Percentiles rank a stretch among this genome's conserved stretches.
These are phyloP conservation scores for Ophiostoma populinum DNA, from an alignment of 2,329 filamentous ascomycete species.

Conservation along the genomic window DNA sequence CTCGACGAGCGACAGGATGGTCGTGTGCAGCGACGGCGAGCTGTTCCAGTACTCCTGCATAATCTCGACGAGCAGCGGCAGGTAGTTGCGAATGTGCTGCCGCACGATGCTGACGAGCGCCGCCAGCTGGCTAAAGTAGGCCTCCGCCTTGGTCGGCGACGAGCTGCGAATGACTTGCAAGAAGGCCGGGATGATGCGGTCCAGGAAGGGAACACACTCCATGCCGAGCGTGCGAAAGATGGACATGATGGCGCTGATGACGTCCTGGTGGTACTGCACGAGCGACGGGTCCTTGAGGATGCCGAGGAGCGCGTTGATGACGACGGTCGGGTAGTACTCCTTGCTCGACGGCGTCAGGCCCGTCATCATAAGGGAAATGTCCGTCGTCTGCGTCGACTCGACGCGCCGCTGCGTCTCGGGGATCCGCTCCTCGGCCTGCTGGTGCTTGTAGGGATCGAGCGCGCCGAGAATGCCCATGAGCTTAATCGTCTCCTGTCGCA, in stretches of 20 bases:
- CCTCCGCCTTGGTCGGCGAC: conserved; percentile 62
- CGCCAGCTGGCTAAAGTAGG: conserved; percentile 93
- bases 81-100: conserved; percentile 84
- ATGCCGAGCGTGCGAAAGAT: conserved; percentile 94
- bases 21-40: conserved; percentile 66
- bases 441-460: conserved; percentile 89
- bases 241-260: conserved; percentile 96
- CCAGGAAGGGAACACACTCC: conserved; percentile 89
- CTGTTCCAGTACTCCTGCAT: conserved; percentile 82
- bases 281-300: conserved; percentile 85
- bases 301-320: conserved; percentile 86
- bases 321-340: conserved; percentile 95
- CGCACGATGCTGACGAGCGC: conserved; percentile 87
- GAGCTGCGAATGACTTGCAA: conserved; percentile 75
- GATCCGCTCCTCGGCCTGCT: conserved; percentile 74
- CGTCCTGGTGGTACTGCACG: conserved; percentile 75
- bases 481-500: conserved; percentile 90
- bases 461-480: conserved; percentile 90
- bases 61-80: conserved; percentile 72
- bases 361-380: conserved; percentile 96
- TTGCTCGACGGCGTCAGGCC: conserved; percentile 92
- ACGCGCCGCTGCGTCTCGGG: conserved; percentile 59
- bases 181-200: conserved; percentile 88
- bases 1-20: conserved; percentile 82
- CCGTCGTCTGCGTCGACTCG: conserved; percentile 55